Percentiles rank a stretch among this genome's conserved stretches.
Conservation (phyloP, 257 asterid genomes). For the Jasminum sambac region DNA sequence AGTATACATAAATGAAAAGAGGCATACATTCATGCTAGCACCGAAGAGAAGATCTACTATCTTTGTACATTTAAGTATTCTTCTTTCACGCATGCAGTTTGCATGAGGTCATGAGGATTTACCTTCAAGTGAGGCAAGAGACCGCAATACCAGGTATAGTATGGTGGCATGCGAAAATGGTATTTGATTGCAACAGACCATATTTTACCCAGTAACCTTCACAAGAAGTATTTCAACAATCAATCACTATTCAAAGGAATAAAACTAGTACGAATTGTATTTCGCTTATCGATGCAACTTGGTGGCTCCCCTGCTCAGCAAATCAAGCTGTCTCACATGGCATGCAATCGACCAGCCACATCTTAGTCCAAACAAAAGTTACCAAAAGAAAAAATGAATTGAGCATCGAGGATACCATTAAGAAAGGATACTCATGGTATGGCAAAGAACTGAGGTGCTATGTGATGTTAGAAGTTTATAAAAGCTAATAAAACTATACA, state of each 20-base stretch:
- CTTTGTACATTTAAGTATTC: not conserved
- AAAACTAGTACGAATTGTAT: not conserved
- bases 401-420: too few relatives aligned
- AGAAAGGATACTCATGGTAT: too few relatives aligned
- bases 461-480: too few relatives aligned
- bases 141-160: slow-evolving; percentile 79
- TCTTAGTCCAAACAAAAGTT: not conserved
- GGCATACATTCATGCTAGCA: too few relatives aligned
- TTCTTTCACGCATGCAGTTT: slow-evolving; percentile 3
- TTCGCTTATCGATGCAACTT: not conserved
- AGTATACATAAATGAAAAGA: too few relatives aligned
- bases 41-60: too few relatives aligned
- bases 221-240: slow-evolving; percentile 29
- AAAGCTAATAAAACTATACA: too few relatives aligned
- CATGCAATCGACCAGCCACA: not conserved
- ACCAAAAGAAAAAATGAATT: too few relatives aligned
- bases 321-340: not conserved
- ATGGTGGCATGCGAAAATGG: slow-evolving; percentile 97
- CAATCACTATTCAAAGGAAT: slow-evolving; percentile 13
- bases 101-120: slow-evolving; percentile 23
- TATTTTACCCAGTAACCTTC: slow-evolving; percentile 88
- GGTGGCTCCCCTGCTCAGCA: not conserved
- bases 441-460: too few relatives aligned
- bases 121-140: slow-evolving; percentile 98
- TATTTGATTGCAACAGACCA: slow-evolving; percentile 91